These are phyloP conservation scores for Lupinus albus DNA, from an alignment of 306 rosid genomes.

Conservation along the genomic window DNA sequence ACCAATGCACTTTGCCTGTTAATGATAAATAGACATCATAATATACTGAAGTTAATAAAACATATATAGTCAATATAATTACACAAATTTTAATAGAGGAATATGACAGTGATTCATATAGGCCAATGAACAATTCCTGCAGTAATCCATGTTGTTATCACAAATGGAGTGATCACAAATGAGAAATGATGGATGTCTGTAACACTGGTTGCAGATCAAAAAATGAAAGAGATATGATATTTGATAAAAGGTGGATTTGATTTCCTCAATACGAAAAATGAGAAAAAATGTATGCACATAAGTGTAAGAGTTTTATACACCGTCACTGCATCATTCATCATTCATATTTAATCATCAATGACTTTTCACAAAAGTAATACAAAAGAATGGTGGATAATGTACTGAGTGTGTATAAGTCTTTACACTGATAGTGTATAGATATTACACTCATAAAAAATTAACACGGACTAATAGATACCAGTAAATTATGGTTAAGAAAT, in stretches of 20 bases:
- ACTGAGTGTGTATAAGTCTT: too few relatives aligned
- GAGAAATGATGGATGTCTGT: not conserved
- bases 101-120: constrained; percentile 8
- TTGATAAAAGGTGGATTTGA: constrained; percentile 14
- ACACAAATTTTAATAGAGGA: constrained; percentile 4
- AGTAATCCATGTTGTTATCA: not conserved
- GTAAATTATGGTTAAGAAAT: not conserved
- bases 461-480: not conserved
- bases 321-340: too few relatives aligned
- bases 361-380: too few relatives aligned
- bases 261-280: constrained; percentile 1
- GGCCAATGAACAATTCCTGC: not conserved
- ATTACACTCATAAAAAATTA: not conserved
- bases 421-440: too few relatives aligned
- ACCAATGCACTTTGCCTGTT: constrained; percentile 72
- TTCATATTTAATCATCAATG: too few relatives aligned
- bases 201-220: not conserved
- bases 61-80: constrained; percentile 4
- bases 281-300: too few relatives aligned
- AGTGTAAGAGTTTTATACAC: too few relatives aligned
- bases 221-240: constrained; percentile 15
- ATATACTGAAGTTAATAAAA: constrained; percentile 1
- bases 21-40: constrained; percentile 25
- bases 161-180: not conserved
- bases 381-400: too few relatives aligned